Evolutionary conservation across 495 filamentous ascomycete species (phyloP), one percentile per base, ranked within the genome.

Genomic region (Astrothelium subdiscretum): DNA sequence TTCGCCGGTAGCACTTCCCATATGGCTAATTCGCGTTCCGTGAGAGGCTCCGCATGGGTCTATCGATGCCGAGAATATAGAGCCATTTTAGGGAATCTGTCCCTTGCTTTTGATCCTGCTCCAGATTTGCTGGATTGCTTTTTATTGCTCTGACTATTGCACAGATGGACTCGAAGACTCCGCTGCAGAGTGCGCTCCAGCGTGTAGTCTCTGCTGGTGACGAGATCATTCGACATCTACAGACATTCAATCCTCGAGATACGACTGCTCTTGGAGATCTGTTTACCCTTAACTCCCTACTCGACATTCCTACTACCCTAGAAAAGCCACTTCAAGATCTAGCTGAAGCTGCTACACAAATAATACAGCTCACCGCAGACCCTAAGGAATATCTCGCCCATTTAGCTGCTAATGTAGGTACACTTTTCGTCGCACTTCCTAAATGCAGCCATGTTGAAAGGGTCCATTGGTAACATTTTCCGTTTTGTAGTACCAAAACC

Each of bases 341-440:
- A n/a, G 31, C 32, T 26, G 58, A 60, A 60, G 58, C 58, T 5
- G 58, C 58, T 12, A 60, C 58, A 18, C 58, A 31, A 38, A 18
- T 60, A 24, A 15, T 60, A 3, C 58, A 60, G 43, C 18, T 60
- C 43, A 32, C 58, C 18, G 43, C 58, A 2, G 58, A 60, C 22
- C 58, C 58, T 3, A 42, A 18, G 15, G 58, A 60, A 3, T 60
- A 60, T 26, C 26, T 60, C 11, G 32, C n/a, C 18, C 58, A 60
- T 42, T 40, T 60, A 27, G 58, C 32, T 18, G 58, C 35, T 15
- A 60, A 60, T 26, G 58, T 60, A 31, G 13, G 58, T 42, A 3
- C 20, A 27, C 24, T 42, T 13, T 22, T 11, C 11, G n/a, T n/a
- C n/a, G n/a, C n/a, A n/a, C n/a, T n/a, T n/a, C n/a, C n/a, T n/a